These are phyloP conservation scores for Solanum etuberosum DNA, from an alignment of 257 asterid species.

Conservation along the genomic window DNA sequence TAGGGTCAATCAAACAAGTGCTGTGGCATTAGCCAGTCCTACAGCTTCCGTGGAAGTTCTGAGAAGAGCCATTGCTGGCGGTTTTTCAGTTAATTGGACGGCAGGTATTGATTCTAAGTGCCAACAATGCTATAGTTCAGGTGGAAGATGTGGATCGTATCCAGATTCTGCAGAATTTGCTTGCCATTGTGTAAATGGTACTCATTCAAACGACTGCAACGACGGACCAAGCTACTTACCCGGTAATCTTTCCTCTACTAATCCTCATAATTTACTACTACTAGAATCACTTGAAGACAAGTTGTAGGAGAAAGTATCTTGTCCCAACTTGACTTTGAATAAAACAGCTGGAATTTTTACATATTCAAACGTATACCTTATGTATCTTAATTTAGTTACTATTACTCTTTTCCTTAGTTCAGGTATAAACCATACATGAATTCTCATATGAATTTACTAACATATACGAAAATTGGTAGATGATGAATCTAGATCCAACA, in stretches of 20 bases:
- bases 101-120: constrained; percentile 15
- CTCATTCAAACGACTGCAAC: constrained; percentile 3
- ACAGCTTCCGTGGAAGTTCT: neutral
- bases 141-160: constrained; percentile 47
- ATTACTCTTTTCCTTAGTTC: neutral
- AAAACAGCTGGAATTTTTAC: neutral
- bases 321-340: neutral
- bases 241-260: neutral
- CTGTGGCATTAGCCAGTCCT: neutral
- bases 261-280: neutral
- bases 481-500: neutral
- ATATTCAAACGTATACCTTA: neutral
- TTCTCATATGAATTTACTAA: neutral
- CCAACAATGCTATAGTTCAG: constrained; percentile 7
- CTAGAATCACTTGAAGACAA: neutral
- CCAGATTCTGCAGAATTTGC: constrained; percentile 4
- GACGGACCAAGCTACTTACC: too few relatives aligned
- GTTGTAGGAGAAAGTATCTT: neutral
- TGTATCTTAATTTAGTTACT: neutral
- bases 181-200: constrained; percentile 21
- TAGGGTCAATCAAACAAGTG: constrained; percentile 13
- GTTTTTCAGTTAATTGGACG: constrained; percentile 39
- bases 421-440: neutral
- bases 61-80: constrained; percentile 12
- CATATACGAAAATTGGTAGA: neutral